Percentiles rank a stretch among this genome's conserved stretches.
Conservation (phyloP, 257 asterid species). For the Orobanche coerulescens region DNA sequence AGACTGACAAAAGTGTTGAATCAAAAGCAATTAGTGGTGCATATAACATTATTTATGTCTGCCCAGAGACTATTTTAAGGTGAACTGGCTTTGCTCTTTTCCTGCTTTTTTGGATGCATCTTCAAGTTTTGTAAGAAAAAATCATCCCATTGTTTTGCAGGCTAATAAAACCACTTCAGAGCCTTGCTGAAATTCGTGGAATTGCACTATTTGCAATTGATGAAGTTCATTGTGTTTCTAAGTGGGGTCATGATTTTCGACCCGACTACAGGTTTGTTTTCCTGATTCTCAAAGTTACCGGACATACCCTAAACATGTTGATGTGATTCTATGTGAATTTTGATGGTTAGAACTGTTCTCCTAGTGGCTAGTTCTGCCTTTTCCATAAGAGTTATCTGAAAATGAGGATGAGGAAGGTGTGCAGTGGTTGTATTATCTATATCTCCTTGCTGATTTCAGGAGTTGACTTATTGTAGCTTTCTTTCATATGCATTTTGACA, state of each 20-base stretch:
- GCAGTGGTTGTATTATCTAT: background rate
- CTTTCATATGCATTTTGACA: background rate
- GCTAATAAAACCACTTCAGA: slow-evolving; percentile 48
- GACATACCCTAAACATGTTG: slow-evolving; percentile 13
- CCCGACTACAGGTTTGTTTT: slow-evolving; percentile 66
- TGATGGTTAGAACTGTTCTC: slow-evolving; percentile 3
- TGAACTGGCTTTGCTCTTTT: slow-evolving; percentile 14
- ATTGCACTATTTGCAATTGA: slow-evolving; percentile 71
- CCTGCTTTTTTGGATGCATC: slow-evolving; percentile 7
- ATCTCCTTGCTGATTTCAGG: slow-evolving; percentile 2
- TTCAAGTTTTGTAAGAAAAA: slow-evolving; percentile 13
- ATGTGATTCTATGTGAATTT: slow-evolving; percentile 7
- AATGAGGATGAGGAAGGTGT: slow-evolving; percentile 7
- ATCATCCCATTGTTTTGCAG: slow-evolving; percentile 31
- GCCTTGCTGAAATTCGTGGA: slow-evolving; percentile 61
- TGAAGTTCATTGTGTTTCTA: slow-evolving; percentile 82
- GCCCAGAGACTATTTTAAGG: slow-evolving; percentile 81
- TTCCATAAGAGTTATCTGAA: background rate
- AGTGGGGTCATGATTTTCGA: slow-evolving; percentile 93
- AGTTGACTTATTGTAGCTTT: background rate
- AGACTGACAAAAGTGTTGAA: slow-evolving; percentile 60
- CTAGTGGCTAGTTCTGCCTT: background rate
- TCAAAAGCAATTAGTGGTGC: slow-evolving; percentile 63
- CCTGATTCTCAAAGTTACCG: slow-evolving; percentile 6
- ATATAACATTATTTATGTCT: slow-evolving; percentile 56